Evolutionary conservation across 495 filamentous ascomycete genomes (phyloP).

Genomic region (Tuber brumale): DNA sequence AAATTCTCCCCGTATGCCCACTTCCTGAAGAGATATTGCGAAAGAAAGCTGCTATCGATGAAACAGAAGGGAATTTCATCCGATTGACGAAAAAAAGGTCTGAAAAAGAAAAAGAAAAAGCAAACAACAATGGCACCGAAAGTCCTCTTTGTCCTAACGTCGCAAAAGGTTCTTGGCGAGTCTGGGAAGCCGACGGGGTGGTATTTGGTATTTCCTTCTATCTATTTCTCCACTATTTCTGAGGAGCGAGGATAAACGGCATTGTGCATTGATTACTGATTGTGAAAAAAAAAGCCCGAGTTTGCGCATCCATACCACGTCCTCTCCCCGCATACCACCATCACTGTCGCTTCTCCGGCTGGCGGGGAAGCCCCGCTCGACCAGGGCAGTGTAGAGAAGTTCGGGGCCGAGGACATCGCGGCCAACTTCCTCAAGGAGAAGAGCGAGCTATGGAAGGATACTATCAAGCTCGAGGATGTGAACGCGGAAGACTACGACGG

Average conservation of each 20-base stretch:
- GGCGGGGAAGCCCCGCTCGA: constrained; percentile 66
- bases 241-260: not conserved
- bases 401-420: constrained; percentile 52
- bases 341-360: constrained; percentile 60
- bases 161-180: constrained; percentile 51
- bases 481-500: constrained; percentile 58
- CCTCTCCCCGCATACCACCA: constrained; percentile 50
- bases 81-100: not conserved
- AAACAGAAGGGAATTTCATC: not conserved
- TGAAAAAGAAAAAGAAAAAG: constrained; percentile 12
- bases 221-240: not conserved
- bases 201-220: constrained; percentile 52
- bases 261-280: constrained; percentile 10
- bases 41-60: not conserved
- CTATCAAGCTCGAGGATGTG: constrained; percentile 50
- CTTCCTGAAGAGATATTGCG: not conserved
- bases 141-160: constrained; percentile 64
- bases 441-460: constrained; percentile 57
- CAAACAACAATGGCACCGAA: constrained; percentile 46
- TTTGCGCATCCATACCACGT: constrained; percentile 63
- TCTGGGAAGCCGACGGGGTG: constrained; percentile 57
- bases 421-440: constrained; percentile 52
- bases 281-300: constrained; percentile 53
- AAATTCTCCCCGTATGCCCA: not conserved
- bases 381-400: constrained; percentile 55